Percentiles rank a stretch among this genome's conserved stretches.
Evolutionary conservation across 768 basidiomycete genomes (phyloP).

Genomic region (Pleurotus eryngii): DNA sequence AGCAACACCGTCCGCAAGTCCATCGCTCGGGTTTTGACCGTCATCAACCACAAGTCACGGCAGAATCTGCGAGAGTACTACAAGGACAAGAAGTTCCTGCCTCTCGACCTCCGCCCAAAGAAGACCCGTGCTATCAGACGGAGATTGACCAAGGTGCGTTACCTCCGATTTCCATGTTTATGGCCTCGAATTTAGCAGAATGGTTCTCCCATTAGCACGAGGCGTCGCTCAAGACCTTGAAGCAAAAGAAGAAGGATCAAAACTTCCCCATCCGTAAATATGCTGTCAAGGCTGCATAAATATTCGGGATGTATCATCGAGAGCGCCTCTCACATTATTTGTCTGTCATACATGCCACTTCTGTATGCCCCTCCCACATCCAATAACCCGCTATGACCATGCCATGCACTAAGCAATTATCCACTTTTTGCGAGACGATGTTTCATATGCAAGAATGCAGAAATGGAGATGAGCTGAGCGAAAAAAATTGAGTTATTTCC

Average conservation of each 20-base stretch:
- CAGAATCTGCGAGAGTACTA: slow-evolving; percentile 97
- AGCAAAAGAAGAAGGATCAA: slow-evolving; percentile 90
- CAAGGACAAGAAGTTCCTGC: slow-evolving; percentile 94
- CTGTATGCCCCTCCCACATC: slow-evolving; percentile 2
- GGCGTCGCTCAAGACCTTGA: slow-evolving; percentile 79
- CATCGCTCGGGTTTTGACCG: slow-evolving; percentile 95
- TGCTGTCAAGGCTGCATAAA: slow-evolving; percentile 84
- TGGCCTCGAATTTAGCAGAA: neutral
- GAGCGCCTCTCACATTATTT: slow-evolving; percentile 2
- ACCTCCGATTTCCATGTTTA: neutral
- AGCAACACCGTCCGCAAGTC: slow-evolving; percentile 97
- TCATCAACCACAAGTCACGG: slow-evolving; percentile 97
- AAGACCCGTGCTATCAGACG: slow-evolving; percentile 98
- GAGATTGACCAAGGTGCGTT: slow-evolving; percentile 81
- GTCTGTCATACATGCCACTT: neutral
- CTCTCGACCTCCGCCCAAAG: slow-evolving; percentile 96
- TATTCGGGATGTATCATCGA: slow-evolving; percentile 5
- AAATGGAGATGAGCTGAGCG: neutral
- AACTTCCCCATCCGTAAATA: slow-evolving; percentile 95
- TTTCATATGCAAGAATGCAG: neutral
- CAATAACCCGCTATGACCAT: slow-evolving; percentile 4
- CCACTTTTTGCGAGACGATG: neutral
- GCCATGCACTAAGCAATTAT: neutral
- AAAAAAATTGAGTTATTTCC: neutral
- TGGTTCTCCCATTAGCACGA: slow-evolving; percentile 58